phyloP scores from a whole-genome alignment of 108 stramenopile genomes.

The Pseudonitzschia multiseries region DNA sequence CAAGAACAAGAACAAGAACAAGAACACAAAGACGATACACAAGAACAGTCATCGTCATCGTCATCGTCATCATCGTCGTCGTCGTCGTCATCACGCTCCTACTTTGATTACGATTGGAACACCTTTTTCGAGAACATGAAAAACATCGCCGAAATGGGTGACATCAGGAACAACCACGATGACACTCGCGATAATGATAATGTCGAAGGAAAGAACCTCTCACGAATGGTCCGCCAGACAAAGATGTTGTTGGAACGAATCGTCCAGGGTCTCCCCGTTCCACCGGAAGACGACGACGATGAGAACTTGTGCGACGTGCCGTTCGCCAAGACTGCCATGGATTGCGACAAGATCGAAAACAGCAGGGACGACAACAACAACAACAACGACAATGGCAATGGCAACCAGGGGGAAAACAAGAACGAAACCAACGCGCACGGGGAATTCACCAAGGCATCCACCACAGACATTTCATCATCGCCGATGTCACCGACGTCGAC shows the following conservation, averaged over 20 bases:
- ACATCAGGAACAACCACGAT: background rate
- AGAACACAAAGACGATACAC: too few relatives aligned
- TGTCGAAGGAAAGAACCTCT: background rate
- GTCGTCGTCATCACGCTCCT: background rate
- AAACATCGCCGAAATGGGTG: constrained; percentile 5
- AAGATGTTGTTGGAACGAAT: constrained; percentile 12
- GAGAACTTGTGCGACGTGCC: background rate
- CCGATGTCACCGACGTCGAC: background rate
- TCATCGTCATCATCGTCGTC: too few relatives aligned
- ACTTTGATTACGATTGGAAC: background rate
- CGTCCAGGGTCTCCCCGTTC: constrained; percentile 4
- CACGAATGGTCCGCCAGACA: constrained; percentile 1
- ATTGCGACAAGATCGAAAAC: background rate
- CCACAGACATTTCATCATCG: background rate
- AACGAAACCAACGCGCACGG: background rate
- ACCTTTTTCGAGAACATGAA: constrained; percentile 4
- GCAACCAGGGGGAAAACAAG: background rate
- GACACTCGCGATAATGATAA: background rate
- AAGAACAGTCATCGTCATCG: background rate
- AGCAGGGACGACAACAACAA: background rate
- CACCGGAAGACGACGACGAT: background rate
- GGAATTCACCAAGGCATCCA: background rate
- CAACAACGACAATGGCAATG: background rate
- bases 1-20: background rate
- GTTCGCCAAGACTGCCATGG: background rate